Evolutionary conservation across 352 stramenopile genomes (phyloP).

Genomic region (Phytophthora foliorum): DNA sequence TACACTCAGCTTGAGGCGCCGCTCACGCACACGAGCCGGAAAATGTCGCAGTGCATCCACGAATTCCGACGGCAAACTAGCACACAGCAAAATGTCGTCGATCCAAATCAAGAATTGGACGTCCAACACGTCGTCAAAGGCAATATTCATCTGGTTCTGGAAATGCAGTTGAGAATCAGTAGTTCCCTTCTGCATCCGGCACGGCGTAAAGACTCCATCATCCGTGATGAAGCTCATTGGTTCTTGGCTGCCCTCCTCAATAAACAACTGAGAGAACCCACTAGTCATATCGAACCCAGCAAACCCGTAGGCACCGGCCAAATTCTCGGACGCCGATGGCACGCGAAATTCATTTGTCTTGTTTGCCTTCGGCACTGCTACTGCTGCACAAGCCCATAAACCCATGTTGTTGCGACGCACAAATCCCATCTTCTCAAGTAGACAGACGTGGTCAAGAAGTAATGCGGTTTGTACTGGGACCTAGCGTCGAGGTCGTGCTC

Average conservation of each 20-base stretch:
- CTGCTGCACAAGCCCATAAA: too few relatives aligned
- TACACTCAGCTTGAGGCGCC: slow-evolving; percentile 29
- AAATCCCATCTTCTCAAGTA: too few relatives aligned
- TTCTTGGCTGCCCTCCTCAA: slow-evolving; percentile 23
- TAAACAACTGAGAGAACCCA: slow-evolving; percentile 31
- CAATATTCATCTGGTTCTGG: slow-evolving; percentile 26
- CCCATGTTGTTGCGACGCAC: too few relatives aligned
- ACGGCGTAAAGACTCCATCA: slow-evolving; percentile 28
- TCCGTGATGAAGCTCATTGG: slow-evolving; percentile 38
- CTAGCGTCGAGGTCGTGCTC: too few relatives aligned
- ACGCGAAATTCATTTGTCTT: too few relatives aligned
- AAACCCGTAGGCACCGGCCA: slow-evolving; percentile 13
- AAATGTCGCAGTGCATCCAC: slow-evolving; percentile 14
- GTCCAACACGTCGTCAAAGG: slow-evolving; percentile 8
- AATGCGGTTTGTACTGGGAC: too few relatives aligned
- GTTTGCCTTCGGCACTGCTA: too few relatives aligned
- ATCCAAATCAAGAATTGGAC: not conserved
- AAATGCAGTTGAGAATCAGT: slow-evolving; percentile 19
- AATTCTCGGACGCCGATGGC: slow-evolving; percentile 4
- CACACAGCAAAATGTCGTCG: slow-evolving; percentile 18
- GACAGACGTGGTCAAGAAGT: too few relatives aligned
- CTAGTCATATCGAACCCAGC: slow-evolving; percentile 33
- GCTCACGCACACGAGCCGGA: slow-evolving; percentile 10
- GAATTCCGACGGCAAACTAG: not conserved
- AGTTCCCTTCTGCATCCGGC: slow-evolving; percentile 7